A percentile compares a stretch with the other conserved stretches of the same genome.
Conservation (phyloP, 768 basidiomycete genomes). For the Mycena belliarum region DNA sequence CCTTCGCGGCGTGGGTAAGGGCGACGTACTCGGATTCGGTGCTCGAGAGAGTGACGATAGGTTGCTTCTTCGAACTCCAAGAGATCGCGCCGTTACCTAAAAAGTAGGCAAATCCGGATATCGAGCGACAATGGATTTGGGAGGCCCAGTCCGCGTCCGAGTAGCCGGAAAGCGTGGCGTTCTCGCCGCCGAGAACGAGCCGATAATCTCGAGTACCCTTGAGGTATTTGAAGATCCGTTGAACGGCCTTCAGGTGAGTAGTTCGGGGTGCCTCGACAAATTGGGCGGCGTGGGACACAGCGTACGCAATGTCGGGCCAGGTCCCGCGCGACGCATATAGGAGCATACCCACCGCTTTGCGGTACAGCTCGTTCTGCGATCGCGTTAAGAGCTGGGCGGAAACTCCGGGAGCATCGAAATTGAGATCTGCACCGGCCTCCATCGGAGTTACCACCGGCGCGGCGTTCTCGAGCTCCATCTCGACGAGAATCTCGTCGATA, state of each 20-base stretch:
- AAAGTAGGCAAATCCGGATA: conserved; percentile 34
- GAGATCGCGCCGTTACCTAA: conserved; percentile 29
- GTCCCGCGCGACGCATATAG: conserved; percentile 20
- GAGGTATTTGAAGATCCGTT: conserved; percentile 25
- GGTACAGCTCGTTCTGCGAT: conserved; percentile 9
- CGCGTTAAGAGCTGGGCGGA: conserved; percentile 4
- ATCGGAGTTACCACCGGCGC: conserved; percentile 25
- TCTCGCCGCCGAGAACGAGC: not conserved
- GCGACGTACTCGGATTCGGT: conserved; percentile 39
- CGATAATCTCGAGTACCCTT: conserved; percentile 14
- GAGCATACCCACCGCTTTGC: conserved; percentile 14
- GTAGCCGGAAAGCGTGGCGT: conserved; percentile 6
- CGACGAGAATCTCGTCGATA: conserved; percentile 21
- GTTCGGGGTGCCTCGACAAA: conserved; percentile 17
- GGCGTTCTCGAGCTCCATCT: conserved; percentile 23
- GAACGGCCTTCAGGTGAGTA: conserved; percentile 19
- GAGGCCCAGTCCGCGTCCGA: conserved; percentile 18
- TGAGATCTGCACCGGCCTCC: conserved; percentile 16
- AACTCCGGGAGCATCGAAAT: conserved; percentile 5
- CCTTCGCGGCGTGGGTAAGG: conserved; percentile 29
- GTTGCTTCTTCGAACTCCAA: conserved; percentile 36
- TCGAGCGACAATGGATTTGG: conserved; percentile 27
- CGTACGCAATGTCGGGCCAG: too few relatives aligned
- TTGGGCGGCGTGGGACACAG: conserved; percentile 17
- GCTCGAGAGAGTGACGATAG: conserved; percentile 35